Evolutionary conservation across 352 stramenopile genomes (phyloP).

Genomic region (Pythium biforme): DNA sequence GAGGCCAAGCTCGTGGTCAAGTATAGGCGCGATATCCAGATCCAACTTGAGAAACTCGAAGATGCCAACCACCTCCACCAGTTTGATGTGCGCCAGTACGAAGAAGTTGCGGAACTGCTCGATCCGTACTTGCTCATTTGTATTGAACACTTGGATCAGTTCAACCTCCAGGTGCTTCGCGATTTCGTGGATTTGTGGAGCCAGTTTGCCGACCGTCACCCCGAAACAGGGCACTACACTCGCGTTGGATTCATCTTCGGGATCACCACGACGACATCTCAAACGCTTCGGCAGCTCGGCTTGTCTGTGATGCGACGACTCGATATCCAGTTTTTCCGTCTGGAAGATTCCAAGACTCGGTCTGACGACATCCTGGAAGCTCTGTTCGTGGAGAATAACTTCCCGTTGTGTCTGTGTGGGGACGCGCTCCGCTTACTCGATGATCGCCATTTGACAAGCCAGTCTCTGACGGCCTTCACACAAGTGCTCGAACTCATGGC

Average conservation of each 20-base stretch:
- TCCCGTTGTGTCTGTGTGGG: slow-evolving; percentile 55
- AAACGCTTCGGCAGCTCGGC: slow-evolving; percentile 62
- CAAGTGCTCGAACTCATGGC: slow-evolving; percentile 60
- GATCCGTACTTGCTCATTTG: slow-evolving; percentile 59
- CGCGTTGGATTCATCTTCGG: slow-evolving; percentile 66
- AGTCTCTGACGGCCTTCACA: slow-evolving; percentile 64
- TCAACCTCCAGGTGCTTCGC: slow-evolving; percentile 51
- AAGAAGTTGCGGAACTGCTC: slow-evolving; percentile 12
- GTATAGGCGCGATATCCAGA: background rate
- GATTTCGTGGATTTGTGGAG: slow-evolving; percentile 79
- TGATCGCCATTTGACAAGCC: slow-evolving; percentile 47
- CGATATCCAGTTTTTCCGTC: slow-evolving; percentile 74
- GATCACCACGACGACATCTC: slow-evolving; percentile 64
- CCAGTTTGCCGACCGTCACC: slow-evolving; percentile 34
- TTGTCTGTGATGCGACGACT: slow-evolving; percentile 47
- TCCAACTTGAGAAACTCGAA: slow-evolving; percentile 8
- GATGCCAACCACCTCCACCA: slow-evolving; percentile 23
- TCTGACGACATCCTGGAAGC: slow-evolving; percentile 74
- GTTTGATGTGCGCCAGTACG: slow-evolving; percentile 12
- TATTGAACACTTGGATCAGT: slow-evolving; percentile 73
- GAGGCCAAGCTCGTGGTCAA: background rate
- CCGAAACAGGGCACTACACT: background rate
- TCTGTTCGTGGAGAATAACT: slow-evolving; percentile 60
- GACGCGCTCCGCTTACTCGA: slow-evolving; percentile 49
- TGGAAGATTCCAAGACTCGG: slow-evolving; percentile 75